Evolutionary conservation across 2,329 filamentous ascomycete genomes (phyloP), one percentile per base, ranked within the genome.

Genomic region (Apiospora aurea): DNA sequence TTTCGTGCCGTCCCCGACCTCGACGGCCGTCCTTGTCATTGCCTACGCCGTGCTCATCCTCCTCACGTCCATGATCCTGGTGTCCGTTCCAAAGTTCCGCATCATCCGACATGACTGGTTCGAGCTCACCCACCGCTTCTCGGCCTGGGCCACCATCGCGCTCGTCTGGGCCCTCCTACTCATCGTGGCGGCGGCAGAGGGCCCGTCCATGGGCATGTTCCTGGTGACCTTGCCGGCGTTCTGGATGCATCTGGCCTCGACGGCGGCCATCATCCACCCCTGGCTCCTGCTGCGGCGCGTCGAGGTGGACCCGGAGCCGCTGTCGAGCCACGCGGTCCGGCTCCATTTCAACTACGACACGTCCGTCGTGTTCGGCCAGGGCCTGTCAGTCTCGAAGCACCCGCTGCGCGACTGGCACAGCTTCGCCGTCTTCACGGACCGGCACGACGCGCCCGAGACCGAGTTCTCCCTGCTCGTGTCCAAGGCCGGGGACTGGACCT

Each of bases 401-500:
- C 89, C 89, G 0, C 80, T 90, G 18, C 80, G 83, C 14, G 89
- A 92, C 80, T 90, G 88, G 85, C 90, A 92, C 79, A 83, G 85
- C 18, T 92, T 92, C 76, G 90, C 90, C 21, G 88, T 86, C 2
- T 89, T 92, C 73, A 85, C 88, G 0, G 85, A 87, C 73, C 80
- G 83, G 18, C 11, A 41, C 57, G 57, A 64, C 57, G 41, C 16
- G 16, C 78, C 74, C 29, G n/a, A 24, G 16, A 69, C 83, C 71
- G 84, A 83, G 26, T 91, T 89, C 80, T 89, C 87, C 1, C 82
- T 88, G 41, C 80, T 92, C 43, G 84, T 92, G 41, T 90, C 89
- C 69, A 88, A 87, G 71, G 90, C 89, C 13, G 91, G 91, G 10
- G 90, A 92, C 81, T 93, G 90, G 90, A 92, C 91, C 0, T 79